Base-by-base conservation (phyloP, 495 filamentous ascomycete genomes). In the Tuber aestivum region DNA sequence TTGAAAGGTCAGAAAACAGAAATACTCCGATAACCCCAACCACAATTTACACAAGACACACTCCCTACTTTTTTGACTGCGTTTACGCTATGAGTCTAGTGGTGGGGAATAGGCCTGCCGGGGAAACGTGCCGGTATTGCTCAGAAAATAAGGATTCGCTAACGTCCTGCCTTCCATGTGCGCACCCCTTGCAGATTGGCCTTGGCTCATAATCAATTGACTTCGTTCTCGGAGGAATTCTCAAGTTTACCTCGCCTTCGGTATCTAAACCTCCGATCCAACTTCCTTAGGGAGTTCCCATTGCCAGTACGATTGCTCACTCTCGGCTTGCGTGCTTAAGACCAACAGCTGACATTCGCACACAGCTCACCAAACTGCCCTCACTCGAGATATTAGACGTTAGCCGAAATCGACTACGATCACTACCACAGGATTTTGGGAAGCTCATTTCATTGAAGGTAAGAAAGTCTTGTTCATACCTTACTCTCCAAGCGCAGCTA, bases 251-350 rank as follows among this genome's bases (percentile, higher is more conserved):
- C 88, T 44, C 92, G 92, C 74, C 87, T 99, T 70, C 93, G 93
- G 61, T 99, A 99, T 82, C 90, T 99, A n/a, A 99, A 99, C 81
- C 91, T 97, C 72, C 87, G 95, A 77, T 90, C 90, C 70, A 99
- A 99, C 82, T 87, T 89, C 74, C 92, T 97, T 74, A 90, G 89
- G 77, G 93, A 97, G 82, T 95, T 99, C 82, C 95, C 95, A 10
- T 87, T 90, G 78, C 90, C 90, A 82, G 94, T 97, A 87, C 84
- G 91, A 87, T 79, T 78, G 44, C 37, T 77, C 78, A 69, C 75
- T 48, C 74, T 70, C 69, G 44, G 14, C 48, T 38, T 10, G 73
- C 18, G 42, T 70, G 37, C 42, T 73, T 42, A 74, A 75, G 74
- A 42, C 79, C 72, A 38, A 75, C n/a, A 45, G 18, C 74, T 68